Evolutionary conservation across 2,329 filamentous ascomycete species (phyloP), one percentile per base, ranked within the genome.

Genomic region (Chalara sp.): DNA sequence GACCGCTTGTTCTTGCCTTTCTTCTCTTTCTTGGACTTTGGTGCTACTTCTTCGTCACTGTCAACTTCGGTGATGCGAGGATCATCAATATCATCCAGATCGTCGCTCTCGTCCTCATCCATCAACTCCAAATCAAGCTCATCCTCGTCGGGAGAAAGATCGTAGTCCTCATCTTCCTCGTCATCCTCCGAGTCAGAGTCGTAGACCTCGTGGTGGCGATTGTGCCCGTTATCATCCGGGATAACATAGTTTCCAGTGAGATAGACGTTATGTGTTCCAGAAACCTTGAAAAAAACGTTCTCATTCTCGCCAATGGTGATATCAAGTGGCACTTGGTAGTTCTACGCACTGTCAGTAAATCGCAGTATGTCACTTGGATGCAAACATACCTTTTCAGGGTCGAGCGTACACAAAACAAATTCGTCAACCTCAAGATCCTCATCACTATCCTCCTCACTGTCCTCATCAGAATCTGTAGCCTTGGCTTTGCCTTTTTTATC

Each of bases 161-260:
- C 86, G 48, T 93, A 76, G 64, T 95, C 89, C 67, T 95, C 93
- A 53, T 89, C 86, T 53, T 84, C 81, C 53, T 84, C 81, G 31
- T 78, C 74, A 21, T 80, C 70, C 42, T 83, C 79, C 13, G 83
- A 80, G 21, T 81, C 78, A 21, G 81, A 79, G 46, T 80, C 79
- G 45, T 80, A 78, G 44, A 79, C 78, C 47, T 84, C 79, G 44
- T 86, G 73, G 40, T 78, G 73, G 44, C 76, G 69, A 51, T 75
- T 71, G 56, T 70, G 69, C 51, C 66, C 80, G 44, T 80, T 74
- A 53, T 83, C 77, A 56, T 83, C 76, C 65, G 80, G 76, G 56
- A 93, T 81, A 60, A 99, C 80, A 72, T 96, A 97, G 81, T 99
- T 99, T 62, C 93, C 93, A 56, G 92, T 97, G 54, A 99, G 81